phyloP scores from a whole-genome alignment of 768 basidiomycete genomes.

The Asterophora lycoperdoides region DNA sequence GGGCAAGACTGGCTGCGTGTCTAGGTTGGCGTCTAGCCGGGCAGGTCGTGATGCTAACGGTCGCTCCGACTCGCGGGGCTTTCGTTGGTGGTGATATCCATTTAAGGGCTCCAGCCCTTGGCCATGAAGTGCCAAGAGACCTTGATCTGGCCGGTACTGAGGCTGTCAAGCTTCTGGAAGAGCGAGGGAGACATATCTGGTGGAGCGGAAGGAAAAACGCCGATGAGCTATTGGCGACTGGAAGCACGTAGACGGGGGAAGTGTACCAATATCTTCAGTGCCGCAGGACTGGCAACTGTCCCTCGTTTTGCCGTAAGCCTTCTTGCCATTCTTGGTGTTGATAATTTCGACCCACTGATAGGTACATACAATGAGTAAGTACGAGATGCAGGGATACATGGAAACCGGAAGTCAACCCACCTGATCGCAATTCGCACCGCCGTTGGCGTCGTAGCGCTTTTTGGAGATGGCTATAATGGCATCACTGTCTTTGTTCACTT shows the following conservation, averaged over 20 bases:
- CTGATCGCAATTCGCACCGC: slow-evolving; percentile 56
- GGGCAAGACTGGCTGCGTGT: slow-evolving; percentile 1
- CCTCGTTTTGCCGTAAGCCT: slow-evolving; percentile 43
- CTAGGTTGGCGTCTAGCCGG: no score
- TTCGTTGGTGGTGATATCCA: not conserved
- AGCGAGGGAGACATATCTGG: slow-evolving; percentile 65
- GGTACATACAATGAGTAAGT: slow-evolving; percentile 14
- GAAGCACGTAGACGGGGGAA: not conserved
- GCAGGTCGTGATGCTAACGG: not conserved
- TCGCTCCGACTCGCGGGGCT: no score
- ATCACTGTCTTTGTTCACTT: slow-evolving; percentile 42
- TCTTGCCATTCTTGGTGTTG: slow-evolving; percentile 51
- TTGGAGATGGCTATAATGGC: slow-evolving; percentile 61
- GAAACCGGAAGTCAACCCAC: slow-evolving; percentile 30
- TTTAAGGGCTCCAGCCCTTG: slow-evolving; percentile 39
- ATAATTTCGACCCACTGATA: slow-evolving; percentile 57
- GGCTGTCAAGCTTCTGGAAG: slow-evolving; percentile 48
- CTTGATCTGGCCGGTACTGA: slow-evolving; percentile 46
- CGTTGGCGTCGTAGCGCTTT: slow-evolving; percentile 44
- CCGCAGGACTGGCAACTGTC: slow-evolving; percentile 61
- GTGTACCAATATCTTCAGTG: slow-evolving; percentile 52
- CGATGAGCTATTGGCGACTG: not conserved
- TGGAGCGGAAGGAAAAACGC: not conserved
- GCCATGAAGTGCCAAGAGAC: slow-evolving; percentile 61
- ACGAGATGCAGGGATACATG: not conserved